Conservation (phyloP, 177 flowering plant species). For the Vitis hybrid region DNA sequence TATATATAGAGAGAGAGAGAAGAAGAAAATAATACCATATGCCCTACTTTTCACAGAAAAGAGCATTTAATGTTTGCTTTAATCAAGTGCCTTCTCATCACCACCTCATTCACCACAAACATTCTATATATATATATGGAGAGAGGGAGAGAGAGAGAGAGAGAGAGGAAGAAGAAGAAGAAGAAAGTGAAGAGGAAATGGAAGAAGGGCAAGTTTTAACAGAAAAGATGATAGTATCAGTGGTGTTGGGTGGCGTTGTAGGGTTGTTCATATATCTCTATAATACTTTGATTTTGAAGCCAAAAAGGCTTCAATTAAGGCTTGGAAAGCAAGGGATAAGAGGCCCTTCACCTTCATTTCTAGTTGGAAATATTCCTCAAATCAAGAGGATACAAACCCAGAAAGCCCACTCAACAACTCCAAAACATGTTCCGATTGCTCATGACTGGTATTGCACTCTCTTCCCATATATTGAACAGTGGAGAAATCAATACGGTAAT, state of each 20-base stretch:
- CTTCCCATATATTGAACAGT: constrained; percentile 28
- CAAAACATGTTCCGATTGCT: background rate
- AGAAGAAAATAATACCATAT: too few relatives aligned
- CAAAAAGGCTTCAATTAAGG: constrained; percentile 9
- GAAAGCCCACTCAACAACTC: background rate
- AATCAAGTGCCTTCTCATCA: too few relatives aligned
- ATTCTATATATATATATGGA: too few relatives aligned
- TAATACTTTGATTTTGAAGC: constrained; percentile 10
- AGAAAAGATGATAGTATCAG: constrained; percentile 2
- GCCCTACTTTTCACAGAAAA: too few relatives aligned
- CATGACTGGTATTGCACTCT: constrained; percentile 27
- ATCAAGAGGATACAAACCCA: constrained; percentile 14
- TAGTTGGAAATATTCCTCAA: constrained; percentile 23
- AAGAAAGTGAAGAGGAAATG: background rate
- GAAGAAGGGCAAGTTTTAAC: background rate
- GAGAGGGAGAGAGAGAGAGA: too few relatives aligned
- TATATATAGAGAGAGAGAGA: too few relatives aligned
- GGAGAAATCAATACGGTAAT: constrained; percentile 24
- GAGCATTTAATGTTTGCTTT: too few relatives aligned
- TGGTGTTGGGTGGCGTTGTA: constrained; percentile 8
- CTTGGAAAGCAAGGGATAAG: constrained; percentile 26
- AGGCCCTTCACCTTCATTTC: constrained; percentile 30
- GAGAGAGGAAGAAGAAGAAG: background rate
- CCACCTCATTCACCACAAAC: too few relatives aligned
- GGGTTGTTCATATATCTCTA: constrained; percentile 1